Percentiles rank a stretch among this genome's conserved stretches.
Conservation (phyloP, 441 rosid species). For the Sinapis alba region DNA sequence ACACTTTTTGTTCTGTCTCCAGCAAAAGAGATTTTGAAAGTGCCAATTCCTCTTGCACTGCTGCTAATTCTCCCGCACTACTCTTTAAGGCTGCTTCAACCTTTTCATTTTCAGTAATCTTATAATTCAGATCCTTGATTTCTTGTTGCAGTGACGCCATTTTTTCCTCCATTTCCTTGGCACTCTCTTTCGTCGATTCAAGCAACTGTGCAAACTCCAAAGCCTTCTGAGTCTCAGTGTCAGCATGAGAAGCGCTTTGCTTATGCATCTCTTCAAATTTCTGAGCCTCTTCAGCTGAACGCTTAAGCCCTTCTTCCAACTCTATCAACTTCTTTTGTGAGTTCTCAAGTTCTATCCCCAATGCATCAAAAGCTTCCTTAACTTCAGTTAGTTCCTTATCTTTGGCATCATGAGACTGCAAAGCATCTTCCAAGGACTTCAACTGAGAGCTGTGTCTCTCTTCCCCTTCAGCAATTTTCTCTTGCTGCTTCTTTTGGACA, state of each 20-base stretch:
- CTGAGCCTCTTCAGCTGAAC: constrained; percentile 61
- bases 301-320: constrained; percentile 67
- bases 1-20: constrained; percentile 63
- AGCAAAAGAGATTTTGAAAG: constrained; percentile 58
- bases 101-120: constrained; percentile 66
- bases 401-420: constrained; percentile 74
- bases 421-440: constrained; percentile 60
- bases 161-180: constrained; percentile 68
- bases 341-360: constrained; percentile 65
- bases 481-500: constrained; percentile 66
- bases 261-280: constrained; percentile 84
- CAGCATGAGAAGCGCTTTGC: constrained; percentile 75
- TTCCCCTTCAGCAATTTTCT: constrained; percentile 66
- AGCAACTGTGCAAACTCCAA: constrained; percentile 74
- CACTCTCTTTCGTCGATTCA: constrained; percentile 56
- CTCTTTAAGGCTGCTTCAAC: constrained; percentile 72
- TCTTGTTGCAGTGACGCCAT: constrained; percentile 67
- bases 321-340: constrained; percentile 70
- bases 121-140: constrained; percentile 62
- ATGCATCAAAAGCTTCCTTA: constrained; percentile 72
- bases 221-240: constrained; percentile 74
- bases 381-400: constrained; percentile 72
- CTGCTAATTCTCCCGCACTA: constrained; percentile 62
- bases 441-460: constrained; percentile 66
- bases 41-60: constrained; percentile 67